phyloP scores from a whole-genome alignment of 2,329 filamentous ascomycete genomes.

The Aspergillus tamarii region DNA sequence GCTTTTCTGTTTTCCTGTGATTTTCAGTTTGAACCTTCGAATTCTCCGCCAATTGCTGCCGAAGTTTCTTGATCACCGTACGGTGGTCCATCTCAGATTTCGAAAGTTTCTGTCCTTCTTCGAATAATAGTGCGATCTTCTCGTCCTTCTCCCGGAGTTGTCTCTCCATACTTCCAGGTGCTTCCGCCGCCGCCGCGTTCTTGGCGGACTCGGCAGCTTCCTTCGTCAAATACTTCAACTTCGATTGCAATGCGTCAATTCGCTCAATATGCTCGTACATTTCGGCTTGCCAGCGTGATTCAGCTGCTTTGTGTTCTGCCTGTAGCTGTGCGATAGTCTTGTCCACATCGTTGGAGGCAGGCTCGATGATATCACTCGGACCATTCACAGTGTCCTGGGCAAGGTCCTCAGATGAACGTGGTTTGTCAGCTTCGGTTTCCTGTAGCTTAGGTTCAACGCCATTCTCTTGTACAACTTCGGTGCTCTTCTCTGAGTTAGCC shows the following conservation, averaged over 20 bases:
- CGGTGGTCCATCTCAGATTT: constrained; percentile 84
- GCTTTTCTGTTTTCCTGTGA: constrained; percentile 60
- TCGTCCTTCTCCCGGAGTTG: constrained; percentile 88
- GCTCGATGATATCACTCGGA: constrained; percentile 15
- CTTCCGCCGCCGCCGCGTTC: constrained; percentile 64
- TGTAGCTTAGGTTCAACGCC: not conserved
- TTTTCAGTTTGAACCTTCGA: constrained; percentile 54
- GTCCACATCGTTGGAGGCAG: constrained; percentile 41
- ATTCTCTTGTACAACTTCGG: not conserved
- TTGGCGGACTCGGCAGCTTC: constrained; percentile 77
- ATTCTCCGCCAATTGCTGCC: constrained; percentile 55
- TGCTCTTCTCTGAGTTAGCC: constrained; percentile 9
- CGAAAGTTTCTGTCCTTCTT: constrained; percentile 88
- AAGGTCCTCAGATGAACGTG: constrained; percentile 18
- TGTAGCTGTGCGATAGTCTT: constrained; percentile 53
- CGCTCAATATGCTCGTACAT: constrained; percentile 81
- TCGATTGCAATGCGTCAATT: constrained; percentile 89
- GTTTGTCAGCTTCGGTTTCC: not conserved
- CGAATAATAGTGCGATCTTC: constrained; percentile 84
- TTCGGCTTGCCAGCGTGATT: constrained; percentile 75
- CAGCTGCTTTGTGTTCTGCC: constrained; percentile 54
- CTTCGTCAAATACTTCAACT: constrained; percentile 83
- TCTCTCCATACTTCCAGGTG: constrained; percentile 69
- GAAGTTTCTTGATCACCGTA: constrained; percentile 78
- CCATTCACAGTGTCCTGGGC: constrained; percentile 21